Evolutionary conservation across 768 basidiomycete genomes (phyloP).

Genomic region (Lactarius tabidus): DNA sequence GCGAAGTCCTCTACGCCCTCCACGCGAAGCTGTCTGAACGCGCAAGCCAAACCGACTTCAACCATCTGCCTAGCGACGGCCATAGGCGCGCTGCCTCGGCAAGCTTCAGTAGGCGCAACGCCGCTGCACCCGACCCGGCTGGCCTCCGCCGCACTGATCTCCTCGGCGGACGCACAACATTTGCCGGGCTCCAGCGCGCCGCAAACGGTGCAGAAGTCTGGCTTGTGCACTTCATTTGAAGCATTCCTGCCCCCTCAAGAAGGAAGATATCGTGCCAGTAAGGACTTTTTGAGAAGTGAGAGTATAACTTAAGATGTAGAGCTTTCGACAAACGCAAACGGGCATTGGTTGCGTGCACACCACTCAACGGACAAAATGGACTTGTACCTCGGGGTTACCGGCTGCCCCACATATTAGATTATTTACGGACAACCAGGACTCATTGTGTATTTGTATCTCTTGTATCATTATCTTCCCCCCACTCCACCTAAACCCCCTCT

Average conservation of each 20-base stretch:
- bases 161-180: slow-evolving; percentile 20
- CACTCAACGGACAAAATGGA: not conserved
- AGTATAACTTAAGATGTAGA: not conserved
- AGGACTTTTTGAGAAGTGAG: not conserved
- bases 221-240: slow-evolving; percentile 18
- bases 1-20: slow-evolving; percentile 19
- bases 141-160: slow-evolving; percentile 22
- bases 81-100: slow-evolving; percentile 18
- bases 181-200: slow-evolving; percentile 21
- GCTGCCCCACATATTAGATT: not conserved
- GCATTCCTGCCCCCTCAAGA: not conserved
- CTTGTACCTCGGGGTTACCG: not conserved
- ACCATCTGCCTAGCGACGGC: slow-evolving; percentile 12
- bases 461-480: not conserved
- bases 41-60: slow-evolving; percentile 15
- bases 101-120: slow-evolving; percentile 18
- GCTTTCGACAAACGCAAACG: not conserved
- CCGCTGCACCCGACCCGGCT: slow-evolving; percentile 13
- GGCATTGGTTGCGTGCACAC: not conserved
- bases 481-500: not conserved
- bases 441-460: not conserved
- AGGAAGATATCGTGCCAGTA: not conserved
- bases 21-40: slow-evolving; percentile 17
- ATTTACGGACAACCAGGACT: not conserved
- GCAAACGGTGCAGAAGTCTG: slow-evolving; percentile 21